Percentiles rank a stretch among this genome's conserved stretches.
phyloP scores from a whole-genome alignment of 2,329 filamentous ascomycete genomes.

The Fusarium praegraminearum region DNA sequence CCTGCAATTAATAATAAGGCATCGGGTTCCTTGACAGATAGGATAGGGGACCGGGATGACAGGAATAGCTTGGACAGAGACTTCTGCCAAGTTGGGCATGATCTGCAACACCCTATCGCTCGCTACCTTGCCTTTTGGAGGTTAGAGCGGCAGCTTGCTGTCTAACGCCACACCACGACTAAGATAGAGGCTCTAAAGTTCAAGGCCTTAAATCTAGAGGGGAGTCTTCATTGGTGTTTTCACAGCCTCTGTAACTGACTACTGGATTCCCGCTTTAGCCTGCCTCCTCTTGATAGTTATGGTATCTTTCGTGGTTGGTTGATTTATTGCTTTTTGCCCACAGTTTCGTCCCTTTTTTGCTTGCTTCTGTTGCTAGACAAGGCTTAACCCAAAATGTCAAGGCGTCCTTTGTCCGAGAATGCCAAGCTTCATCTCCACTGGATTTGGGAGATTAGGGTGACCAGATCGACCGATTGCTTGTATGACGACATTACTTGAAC shows the following conservation, averaged over 20 bases:
- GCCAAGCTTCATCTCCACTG: slow-evolving; percentile 44
- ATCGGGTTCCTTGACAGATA: slow-evolving; percentile 29
- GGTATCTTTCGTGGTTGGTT: slow-evolving; percentile 12
- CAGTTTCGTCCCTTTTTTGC: slow-evolving; percentile 4
- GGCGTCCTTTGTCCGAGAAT: slow-evolving; percentile 28
- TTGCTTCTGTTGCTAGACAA: not conserved
- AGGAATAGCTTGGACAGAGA: slow-evolving; percentile 34
- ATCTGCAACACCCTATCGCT: slow-evolving; percentile 42
- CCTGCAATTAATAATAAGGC: slow-evolving; percentile 24
- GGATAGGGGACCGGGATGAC: slow-evolving; percentile 22
- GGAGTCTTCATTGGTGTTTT: not conserved
- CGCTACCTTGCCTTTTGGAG: slow-evolving; percentile 17
- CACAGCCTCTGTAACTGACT: not conserved
- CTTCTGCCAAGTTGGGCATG: slow-evolving; percentile 39
- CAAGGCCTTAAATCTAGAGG: slow-evolving; percentile 15
- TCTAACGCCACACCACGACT: slow-evolving; percentile 38
- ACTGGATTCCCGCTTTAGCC: slow-evolving; percentile 1
- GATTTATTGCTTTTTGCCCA: slow-evolving; percentile 16
- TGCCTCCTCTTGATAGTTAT: slow-evolving; percentile 12
- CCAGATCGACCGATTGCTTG: slow-evolving; percentile 43
- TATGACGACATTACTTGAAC: slow-evolving; percentile 37
- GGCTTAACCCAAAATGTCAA: slow-evolving; percentile 36
- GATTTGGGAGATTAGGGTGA: slow-evolving; percentile 24
- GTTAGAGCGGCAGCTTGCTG: slow-evolving; percentile 21
- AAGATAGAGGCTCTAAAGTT: not conserved